These are phyloP conservation scores for Platanus orientalis DNA, from an alignment of 164 flowering plant genomes.

Conservation along the genomic window DNA sequence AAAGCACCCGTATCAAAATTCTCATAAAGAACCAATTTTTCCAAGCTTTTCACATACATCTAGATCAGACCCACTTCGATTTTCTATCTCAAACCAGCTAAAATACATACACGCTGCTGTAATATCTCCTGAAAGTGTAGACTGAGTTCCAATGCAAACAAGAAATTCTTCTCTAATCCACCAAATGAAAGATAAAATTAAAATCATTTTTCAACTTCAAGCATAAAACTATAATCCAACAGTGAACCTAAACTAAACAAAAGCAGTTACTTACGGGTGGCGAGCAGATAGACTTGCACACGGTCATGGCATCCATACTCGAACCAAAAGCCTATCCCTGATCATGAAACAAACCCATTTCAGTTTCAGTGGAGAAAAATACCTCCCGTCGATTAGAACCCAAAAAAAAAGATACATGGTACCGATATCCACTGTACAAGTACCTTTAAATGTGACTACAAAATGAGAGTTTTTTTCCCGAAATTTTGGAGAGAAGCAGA, in stretches of 20 bases:
- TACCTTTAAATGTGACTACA: conserved; percentile 8
- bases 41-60: not conserved
- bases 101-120: not conserved
- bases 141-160: conserved; percentile 1
- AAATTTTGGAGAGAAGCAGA: not conserved
- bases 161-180: not conserved
- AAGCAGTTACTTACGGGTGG: conserved; percentile 27
- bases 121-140: not conserved
- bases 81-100: not conserved
- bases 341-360: conserved; percentile 8
- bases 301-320: conserved; percentile 47
- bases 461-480: not conserved
- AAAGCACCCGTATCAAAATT: too few relatives aligned
- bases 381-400: not conserved
- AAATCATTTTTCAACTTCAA: too few relatives aligned
- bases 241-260: not conserved
- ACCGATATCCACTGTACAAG: not conserved
- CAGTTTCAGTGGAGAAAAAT: not conserved
- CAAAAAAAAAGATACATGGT: not conserved
- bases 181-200: too few relatives aligned
- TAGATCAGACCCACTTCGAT: not conserved
- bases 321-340: not conserved
- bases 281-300: conserved; percentile 37
- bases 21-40: not conserved
- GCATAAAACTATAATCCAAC: not conserved